A percentile compares a stretch with the other conserved stretches of the same genome.
Evolutionary conservation across 2,329 filamentous ascomycete genomes (phyloP).

Genomic region (Verticillium nubilum): DNA sequence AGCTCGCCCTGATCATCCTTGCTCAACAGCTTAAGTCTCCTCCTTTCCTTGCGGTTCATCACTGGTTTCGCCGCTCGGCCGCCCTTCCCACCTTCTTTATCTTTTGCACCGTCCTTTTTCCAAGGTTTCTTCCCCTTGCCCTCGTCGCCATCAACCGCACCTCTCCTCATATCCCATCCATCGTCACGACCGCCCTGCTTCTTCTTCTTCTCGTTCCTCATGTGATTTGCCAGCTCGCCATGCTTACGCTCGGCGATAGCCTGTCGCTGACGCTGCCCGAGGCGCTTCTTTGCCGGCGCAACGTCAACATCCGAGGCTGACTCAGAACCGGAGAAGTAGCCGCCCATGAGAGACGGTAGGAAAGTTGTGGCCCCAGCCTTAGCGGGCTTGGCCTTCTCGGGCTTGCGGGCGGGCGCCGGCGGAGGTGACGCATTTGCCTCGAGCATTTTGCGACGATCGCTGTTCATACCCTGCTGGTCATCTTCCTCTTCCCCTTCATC

Average conservation of each 20-base stretch:
- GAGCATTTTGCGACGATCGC: not conserved
- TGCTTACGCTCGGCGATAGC: conserved; percentile 78
- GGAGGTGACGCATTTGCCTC: conserved; percentile 18
- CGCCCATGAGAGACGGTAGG: conserved; percentile 70
- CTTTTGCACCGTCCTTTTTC: conserved; percentile 37
- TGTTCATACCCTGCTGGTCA: conserved; percentile 9
- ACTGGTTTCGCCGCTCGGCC: not conserved
- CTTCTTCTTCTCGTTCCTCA: conserved; percentile 34
- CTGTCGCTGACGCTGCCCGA: conserved; percentile 72
- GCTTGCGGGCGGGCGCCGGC: conserved; percentile 24
- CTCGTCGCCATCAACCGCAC: conserved; percentile 42
- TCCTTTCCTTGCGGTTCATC: conserved; percentile 17
- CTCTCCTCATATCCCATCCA: conserved; percentile 54
- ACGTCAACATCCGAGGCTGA: conserved; percentile 62
- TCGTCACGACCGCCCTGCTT: conserved; percentile 31
- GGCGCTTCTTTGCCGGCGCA: conserved; percentile 64
- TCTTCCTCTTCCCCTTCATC: conserved; percentile 25
- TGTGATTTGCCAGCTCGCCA: conserved; percentile 64
- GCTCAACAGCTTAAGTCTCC: conserved; percentile 18
- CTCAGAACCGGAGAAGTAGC: conserved; percentile 74
- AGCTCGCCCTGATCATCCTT: conserved; percentile 48
- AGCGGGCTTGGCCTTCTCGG: conserved; percentile 23
- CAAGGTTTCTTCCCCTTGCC: conserved; percentile 38
- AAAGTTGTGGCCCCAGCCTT: conserved; percentile 49
- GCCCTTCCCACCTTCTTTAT: conserved; percentile 1